Evolutionary conservation across 148 eudicot species (phyloP).

Genomic region (Camellia japonica): DNA sequence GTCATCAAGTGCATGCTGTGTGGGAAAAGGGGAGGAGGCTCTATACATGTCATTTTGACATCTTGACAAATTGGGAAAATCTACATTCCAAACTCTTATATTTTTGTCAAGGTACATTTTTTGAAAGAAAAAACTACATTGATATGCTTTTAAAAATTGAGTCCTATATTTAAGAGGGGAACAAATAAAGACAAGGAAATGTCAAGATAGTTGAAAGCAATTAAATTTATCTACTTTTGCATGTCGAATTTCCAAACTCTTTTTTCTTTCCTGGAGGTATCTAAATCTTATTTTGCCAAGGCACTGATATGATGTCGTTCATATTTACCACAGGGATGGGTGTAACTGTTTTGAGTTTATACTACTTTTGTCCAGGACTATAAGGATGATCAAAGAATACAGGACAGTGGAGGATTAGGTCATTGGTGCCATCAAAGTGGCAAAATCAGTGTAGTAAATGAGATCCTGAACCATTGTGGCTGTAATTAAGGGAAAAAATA

Average conservation of each 20-base stretch:
- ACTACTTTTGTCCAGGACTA: neutral
- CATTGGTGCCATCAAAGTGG: neutral
- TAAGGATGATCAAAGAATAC: conserved; percentile 2
- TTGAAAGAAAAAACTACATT: neutral
- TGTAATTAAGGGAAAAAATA: neutral
- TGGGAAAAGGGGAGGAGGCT: neutral
- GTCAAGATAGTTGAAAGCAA: neutral
- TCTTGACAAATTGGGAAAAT: neutral
- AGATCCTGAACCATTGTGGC: neutral
- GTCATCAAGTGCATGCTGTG: neutral
- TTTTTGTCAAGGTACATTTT: neutral
- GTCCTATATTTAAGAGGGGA: neutral
- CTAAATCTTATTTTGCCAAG: neutral
- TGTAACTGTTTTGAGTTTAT: neutral
- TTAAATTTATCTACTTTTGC: neutral
- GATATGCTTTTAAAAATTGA: neutral
- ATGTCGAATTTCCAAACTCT: neutral
- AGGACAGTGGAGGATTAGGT: neutral
- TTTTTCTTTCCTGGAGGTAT: neutral
- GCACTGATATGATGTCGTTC: neutral
- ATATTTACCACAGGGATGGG: neutral
- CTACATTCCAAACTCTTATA: neutral
- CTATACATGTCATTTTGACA: conserved; percentile 4
- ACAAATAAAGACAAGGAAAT: neutral
- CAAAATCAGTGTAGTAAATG: neutral